phyloP scores from a whole-genome alignment of 495 filamentous ascomycete species.

The Clavariopsis aquatica region DNA sequence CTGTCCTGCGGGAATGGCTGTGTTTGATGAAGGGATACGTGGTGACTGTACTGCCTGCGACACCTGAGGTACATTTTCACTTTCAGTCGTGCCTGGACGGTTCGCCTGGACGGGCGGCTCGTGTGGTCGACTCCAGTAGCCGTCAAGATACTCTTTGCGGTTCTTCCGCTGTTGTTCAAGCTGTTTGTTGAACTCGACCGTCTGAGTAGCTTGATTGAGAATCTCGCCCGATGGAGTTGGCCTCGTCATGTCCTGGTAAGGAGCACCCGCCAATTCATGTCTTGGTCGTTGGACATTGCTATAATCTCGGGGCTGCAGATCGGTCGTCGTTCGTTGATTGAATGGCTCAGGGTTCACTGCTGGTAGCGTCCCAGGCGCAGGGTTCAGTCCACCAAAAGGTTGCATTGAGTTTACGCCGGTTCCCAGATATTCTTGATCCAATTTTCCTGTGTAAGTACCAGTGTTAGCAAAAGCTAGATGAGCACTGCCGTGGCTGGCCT shows the following conservation, averaged over 20 bases:
- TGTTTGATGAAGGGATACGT: constrained; percentile 52
- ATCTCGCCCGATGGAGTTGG: constrained; percentile 79
- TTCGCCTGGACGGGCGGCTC: constrained; percentile 48
- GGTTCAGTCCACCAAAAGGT: constrained; percentile 32
- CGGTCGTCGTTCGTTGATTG: constrained; percentile 73
- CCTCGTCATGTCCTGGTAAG: constrained; percentile 86
- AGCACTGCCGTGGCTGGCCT: constrained; percentile 51
- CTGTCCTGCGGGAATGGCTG: constrained; percentile 35
- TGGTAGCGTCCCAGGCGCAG: constrained; percentile 66
- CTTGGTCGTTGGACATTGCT: constrained; percentile 79
- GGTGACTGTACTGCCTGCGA: constrained; percentile 39
- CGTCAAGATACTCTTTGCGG: constrained; percentile 73
- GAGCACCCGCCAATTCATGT: constrained; percentile 84
- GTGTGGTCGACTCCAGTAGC: constrained; percentile 74
- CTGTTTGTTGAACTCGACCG: constrained; percentile 85
- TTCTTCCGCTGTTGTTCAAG: constrained; percentile 72
- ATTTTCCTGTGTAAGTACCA: constrained; percentile 15
- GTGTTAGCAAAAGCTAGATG: constrained; percentile 49
- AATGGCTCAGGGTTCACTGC: constrained; percentile 63
- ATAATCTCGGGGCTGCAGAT: constrained; percentile 77
- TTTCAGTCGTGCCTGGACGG: constrained; percentile 28
- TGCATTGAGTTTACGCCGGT: constrained; percentile 18
- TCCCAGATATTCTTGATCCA: constrained; percentile 27
- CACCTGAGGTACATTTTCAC: constrained; percentile 21
- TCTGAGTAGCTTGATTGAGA: constrained; percentile 80